A percentile compares a stretch with the other conserved stretches of the same genome.
phyloP scores from a whole-genome alignment of 192 early-diverging fungal species.

The Coemansia sp. region DNA sequence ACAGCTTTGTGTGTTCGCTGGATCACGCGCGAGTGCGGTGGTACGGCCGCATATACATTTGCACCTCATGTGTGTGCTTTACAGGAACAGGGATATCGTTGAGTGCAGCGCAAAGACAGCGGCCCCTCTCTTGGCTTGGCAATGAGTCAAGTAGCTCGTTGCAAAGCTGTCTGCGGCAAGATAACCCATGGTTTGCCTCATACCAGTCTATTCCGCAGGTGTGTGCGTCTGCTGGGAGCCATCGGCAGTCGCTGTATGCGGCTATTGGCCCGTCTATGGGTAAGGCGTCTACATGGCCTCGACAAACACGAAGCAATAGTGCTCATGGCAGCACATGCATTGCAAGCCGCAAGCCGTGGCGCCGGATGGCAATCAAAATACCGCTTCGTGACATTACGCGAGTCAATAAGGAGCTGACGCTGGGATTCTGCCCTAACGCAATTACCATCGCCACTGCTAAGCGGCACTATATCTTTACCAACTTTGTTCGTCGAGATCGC shows the following conservation, averaged over 20 bases:
- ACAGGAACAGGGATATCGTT: constrained; percentile 31
- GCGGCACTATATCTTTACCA: constrained; percentile 47
- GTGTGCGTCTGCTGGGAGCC: too few relatives aligned
- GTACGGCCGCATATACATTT: constrained; percentile 46
- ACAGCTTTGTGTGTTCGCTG: constrained; percentile 39
- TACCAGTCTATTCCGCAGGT: background rate
- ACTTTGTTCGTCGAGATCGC: constrained; percentile 45
- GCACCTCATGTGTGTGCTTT: constrained; percentile 26
- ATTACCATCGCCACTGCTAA: constrained; percentile 29
- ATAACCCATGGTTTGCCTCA: background rate
- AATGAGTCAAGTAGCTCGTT: background rate
- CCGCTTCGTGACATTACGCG: constrained; percentile 37
- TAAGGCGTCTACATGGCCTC: background rate
- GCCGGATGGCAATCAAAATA: constrained; percentile 28
- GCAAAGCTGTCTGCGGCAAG: background rate
- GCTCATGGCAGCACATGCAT: too few relatives aligned
- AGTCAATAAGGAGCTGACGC: constrained; percentile 44
- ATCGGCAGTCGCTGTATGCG: too few relatives aligned
- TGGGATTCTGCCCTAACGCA: constrained; percentile 49
- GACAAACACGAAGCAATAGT: background rate
- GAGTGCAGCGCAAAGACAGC: background rate
- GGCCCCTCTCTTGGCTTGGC: too few relatives aligned
- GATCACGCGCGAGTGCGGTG: constrained; percentile 46
- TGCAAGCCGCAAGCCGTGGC: constrained; percentile 21
- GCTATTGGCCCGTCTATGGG: too few relatives aligned